These are phyloP conservation scores for Leccinum insolens DNA, from an alignment of 1,284 basidiomycete species.

Conservation along the genomic window DNA sequence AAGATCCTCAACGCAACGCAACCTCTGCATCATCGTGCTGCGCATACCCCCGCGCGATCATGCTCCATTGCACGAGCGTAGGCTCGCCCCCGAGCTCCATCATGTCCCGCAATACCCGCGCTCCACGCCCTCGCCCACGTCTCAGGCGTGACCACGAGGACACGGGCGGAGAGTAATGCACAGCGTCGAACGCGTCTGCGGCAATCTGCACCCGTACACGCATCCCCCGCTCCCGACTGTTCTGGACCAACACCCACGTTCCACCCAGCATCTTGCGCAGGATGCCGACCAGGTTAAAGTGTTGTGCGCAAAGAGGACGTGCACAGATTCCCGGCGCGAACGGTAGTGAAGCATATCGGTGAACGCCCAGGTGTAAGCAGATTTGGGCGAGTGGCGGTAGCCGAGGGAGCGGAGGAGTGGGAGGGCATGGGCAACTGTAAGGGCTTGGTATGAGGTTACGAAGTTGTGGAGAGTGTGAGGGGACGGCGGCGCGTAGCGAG, in stretches of 20 bases:
- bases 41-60: conserved; percentile 23
- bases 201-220: conserved; percentile 16
- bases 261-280: too few species aligned
- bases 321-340: too few species aligned
- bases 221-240: background rate
- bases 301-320: too few species aligned
- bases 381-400: too few species aligned
- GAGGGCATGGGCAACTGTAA: too few species aligned
- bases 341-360: too few species aligned
- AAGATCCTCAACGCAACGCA: conserved; percentile 26
- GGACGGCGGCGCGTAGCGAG: too few species aligned
- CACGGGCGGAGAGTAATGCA: conserved; percentile 35
- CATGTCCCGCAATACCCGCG: conserved; percentile 40
- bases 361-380: too few species aligned
- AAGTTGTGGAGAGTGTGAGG: too few species aligned
- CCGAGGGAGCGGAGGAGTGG: too few species aligned
- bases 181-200: conserved; percentile 25
- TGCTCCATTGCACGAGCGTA: conserved; percentile 28
- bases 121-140: background rate
- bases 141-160: conserved; percentile 17
- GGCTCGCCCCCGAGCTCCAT: conserved; percentile 31
- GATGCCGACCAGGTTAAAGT: too few species aligned
- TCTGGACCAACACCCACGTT: background rate
- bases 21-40: conserved; percentile 20
- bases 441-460: too few species aligned